phyloP scores from a whole-genome alignment of 805 yeast genomes.

The Vanderwaltozyma polyspora region DNA sequence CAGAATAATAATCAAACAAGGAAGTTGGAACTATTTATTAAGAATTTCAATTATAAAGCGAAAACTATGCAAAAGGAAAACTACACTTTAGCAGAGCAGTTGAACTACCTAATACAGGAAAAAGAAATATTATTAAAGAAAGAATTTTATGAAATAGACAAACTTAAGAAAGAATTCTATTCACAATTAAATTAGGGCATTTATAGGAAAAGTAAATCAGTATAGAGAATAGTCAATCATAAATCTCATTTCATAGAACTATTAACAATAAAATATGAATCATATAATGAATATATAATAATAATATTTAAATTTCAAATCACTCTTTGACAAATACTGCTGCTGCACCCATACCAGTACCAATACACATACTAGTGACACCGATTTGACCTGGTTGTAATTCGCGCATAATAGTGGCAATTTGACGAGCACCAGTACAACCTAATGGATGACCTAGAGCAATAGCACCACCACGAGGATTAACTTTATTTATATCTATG shows the following conservation, averaged over 20 bases:
- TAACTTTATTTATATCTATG: conserved; percentile 60
- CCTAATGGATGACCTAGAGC: conserved; percentile 94
- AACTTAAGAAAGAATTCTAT: conserved; percentile 10
- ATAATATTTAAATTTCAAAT: no score
- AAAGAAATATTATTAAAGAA: conserved; percentile 6
- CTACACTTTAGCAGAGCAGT: conserved; percentile 14
- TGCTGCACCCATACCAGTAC: conserved; percentile 99
- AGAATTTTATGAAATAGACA: conserved; percentile 10
- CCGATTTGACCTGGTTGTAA: conserved; percentile 74
- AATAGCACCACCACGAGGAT: conserved; percentile 93
- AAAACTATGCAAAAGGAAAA: conserved; percentile 6
- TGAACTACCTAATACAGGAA: conserved; percentile 17
- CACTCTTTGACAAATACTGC: conserved; percentile 72
- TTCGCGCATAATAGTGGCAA: conserved; percentile 78
- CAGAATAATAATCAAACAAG: no score
- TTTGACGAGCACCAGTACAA: conserved; percentile 85
- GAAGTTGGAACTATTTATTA: no score
- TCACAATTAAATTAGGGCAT: conserved; percentile 2
- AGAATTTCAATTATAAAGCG: conserved; percentile 17
- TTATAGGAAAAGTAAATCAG: no score
- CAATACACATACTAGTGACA: conserved; percentile 92
- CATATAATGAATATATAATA: no score
- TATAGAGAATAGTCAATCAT: no score
- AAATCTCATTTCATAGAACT: no score
- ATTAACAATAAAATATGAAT: no score